These are phyloP conservation scores for Dryas integrifolia DNA, from an alignment of 331 rosid genomes.

Conservation along the genomic window DNA sequence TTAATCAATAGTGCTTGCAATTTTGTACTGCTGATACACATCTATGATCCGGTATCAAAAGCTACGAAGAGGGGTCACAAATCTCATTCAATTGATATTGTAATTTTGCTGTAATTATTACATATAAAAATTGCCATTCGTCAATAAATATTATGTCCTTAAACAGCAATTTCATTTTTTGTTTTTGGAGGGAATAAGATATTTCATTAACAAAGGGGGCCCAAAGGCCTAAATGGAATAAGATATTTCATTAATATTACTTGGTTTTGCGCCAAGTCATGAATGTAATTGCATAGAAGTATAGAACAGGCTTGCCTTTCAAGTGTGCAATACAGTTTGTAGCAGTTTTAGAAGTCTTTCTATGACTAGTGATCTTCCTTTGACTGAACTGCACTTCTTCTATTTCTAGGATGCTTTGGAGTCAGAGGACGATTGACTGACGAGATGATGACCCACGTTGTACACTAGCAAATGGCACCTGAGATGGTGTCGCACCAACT, in stretches of 20 bases:
- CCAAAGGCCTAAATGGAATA: no score
- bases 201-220: no score
- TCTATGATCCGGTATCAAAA: conserved; percentile 12
- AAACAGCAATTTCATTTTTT: no score
- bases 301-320: not conserved
- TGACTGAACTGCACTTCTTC: not conserved
- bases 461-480: no score
- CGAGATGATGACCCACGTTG: no score
- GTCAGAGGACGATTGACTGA: not conserved
- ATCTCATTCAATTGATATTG: conserved; percentile 8
- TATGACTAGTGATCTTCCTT: not conserved
- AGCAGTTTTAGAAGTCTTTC: not conserved
- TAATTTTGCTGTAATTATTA: conserved; percentile 24
- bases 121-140: conserved; percentile 1
- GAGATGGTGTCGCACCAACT: no score
- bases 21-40: conserved; percentile 31
- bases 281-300: no score
- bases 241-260: no score
- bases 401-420: conserved; percentile 10
- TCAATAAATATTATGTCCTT: not conserved
- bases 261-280: no score
- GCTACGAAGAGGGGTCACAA: conserved; percentile 24
- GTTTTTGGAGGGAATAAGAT: no score
- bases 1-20: conserved; percentile 26
- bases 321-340: not conserved